Evolutionary conservation across 495 filamentous ascomycete genomes (phyloP).

Genomic region (Oidiodendron maius): DNA sequence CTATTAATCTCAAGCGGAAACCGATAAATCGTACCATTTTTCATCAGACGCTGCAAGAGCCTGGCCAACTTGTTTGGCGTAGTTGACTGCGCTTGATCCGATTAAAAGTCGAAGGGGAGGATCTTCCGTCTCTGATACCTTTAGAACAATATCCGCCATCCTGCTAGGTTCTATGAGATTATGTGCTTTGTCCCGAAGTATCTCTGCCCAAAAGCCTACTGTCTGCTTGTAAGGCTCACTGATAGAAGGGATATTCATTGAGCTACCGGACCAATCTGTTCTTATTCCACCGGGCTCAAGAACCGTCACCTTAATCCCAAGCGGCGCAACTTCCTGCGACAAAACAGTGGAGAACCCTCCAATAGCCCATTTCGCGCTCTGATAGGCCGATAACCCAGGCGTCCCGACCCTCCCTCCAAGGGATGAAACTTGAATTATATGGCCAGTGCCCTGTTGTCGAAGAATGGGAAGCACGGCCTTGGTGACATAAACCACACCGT

Average conservation of each 20-base stretch:
- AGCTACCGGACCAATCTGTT: conserved; percentile 30
- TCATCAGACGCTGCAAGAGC: too few relatives aligned
- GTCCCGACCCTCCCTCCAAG: conserved; percentile 43
- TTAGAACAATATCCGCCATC: too few relatives aligned
- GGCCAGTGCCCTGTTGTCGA: conserved; percentile 41
- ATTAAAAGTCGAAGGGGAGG: too few relatives aligned
- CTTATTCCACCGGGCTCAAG: conserved; percentile 32
- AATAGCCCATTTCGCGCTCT: conserved; percentile 49
- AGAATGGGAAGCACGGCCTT: conserved; percentile 39
- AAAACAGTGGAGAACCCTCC: conserved; percentile 52
- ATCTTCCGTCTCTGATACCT: too few relatives aligned
- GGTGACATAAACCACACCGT: conserved; percentile 39
- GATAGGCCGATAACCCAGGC: conserved; percentile 44
- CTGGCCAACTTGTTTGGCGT: too few relatives aligned
- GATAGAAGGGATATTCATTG: conserved; percentile 25
- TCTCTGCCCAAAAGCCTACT: too few relatives aligned
- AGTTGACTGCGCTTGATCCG: too few relatives aligned
- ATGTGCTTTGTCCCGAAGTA: too few relatives aligned
- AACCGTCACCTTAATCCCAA: conserved; percentile 31
- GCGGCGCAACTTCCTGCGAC: conserved; percentile 39
- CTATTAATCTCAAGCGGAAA: too few relatives aligned
- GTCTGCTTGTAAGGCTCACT: too few relatives aligned
- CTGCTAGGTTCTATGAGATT: too few relatives aligned
- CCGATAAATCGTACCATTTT: too few relatives aligned
- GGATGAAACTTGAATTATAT: conserved; percentile 47